Conservation (phyloP, 1,284 basidiomycete species). For the Erythrobasidium hasegawianum region DNA sequence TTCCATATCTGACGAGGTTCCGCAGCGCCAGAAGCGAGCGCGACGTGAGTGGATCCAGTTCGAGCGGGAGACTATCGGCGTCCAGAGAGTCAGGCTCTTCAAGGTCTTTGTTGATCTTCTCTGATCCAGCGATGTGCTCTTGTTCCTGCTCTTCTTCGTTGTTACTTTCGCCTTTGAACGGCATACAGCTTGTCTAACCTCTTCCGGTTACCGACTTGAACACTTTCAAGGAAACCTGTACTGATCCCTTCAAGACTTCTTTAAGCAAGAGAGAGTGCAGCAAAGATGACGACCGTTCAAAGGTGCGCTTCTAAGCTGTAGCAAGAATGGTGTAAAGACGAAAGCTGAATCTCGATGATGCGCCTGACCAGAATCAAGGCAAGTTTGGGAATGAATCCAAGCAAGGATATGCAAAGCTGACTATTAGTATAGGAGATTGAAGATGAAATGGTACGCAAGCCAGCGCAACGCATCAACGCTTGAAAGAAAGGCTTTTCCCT, state of each 20-base stretch:
- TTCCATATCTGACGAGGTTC: constrained; percentile 25
- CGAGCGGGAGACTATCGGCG: constrained; percentile 18
- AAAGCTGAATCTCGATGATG: not conserved
- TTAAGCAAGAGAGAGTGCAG: too few relatives aligned
- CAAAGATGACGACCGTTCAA: constrained; percentile 33
- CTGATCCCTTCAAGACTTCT: too few relatives aligned
- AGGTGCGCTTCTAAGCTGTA: not conserved
- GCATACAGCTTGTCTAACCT: constrained; percentile 1
- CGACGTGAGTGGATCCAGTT: constrained; percentile 31
- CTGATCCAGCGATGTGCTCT: too few relatives aligned
- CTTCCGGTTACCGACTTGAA: not conserved
- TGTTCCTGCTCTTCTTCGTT: constrained; percentile 18
- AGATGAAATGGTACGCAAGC: constrained; percentile 6
- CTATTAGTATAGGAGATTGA: constrained; percentile 27
- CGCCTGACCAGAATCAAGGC: constrained; percentile 32
- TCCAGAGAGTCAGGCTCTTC: not conserved
- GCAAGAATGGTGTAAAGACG: constrained; percentile 12
- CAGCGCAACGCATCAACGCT: not conserved
- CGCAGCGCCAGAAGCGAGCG: constrained; percentile 29
- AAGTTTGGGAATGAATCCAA: not conserved
- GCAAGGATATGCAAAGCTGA: not conserved
- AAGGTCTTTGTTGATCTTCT: too few relatives aligned
- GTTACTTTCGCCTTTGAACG: not conserved
- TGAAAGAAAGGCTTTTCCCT: constrained; percentile 3
- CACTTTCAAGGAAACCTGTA: not conserved